phyloP scores from a whole-genome alignment of 345 rosid species.

The Kandelia obovata region DNA sequence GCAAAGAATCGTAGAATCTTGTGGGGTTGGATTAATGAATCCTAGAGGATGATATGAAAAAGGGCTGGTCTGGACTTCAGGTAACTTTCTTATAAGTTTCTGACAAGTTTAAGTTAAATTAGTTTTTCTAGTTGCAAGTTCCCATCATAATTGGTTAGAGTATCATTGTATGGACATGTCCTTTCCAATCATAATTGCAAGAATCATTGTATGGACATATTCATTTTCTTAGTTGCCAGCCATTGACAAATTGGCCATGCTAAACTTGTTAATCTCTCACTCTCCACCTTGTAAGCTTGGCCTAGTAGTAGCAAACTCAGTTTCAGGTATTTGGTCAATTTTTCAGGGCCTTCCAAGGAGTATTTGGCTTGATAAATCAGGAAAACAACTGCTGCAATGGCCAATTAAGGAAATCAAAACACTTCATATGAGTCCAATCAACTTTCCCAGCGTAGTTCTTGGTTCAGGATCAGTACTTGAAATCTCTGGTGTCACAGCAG shows the following conservation, averaged over 20 bases:
- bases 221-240: too few relatives aligned
- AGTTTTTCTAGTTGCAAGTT: background rate
- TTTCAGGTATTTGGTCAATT: background rate
- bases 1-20: conserved; percentile 45
- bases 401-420: conserved; percentile 58
- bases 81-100: conserved; percentile 22
- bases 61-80: conserved; percentile 75
- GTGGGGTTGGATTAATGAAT: conserved; percentile 77
- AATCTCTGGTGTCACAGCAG: conserved; percentile 50
- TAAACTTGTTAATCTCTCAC: background rate
- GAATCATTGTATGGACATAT: too few relatives aligned
- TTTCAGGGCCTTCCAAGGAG: conserved; percentile 61
- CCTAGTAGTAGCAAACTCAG: too few relatives aligned
- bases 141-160: background rate
- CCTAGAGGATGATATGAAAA: conserved; percentile 39
- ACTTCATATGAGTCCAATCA: conserved; percentile 37
- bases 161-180: too few relatives aligned
- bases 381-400: conserved; percentile 64
- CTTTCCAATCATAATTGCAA: background rate
- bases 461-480: conserved; percentile 38
- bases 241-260: too few relatives aligned
- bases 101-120: background rate
- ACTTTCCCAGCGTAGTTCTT: conserved; percentile 30
- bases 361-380: conserved; percentile 49
- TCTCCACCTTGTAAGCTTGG: background rate